A percentile compares a stretch with the other conserved stretches of the same genome.
These are phyloP conservation scores for Auxenochlorella pyrenoidosa DNA, from an alignment of 139 green algal genomes.

Conservation along the genomic window DNA sequence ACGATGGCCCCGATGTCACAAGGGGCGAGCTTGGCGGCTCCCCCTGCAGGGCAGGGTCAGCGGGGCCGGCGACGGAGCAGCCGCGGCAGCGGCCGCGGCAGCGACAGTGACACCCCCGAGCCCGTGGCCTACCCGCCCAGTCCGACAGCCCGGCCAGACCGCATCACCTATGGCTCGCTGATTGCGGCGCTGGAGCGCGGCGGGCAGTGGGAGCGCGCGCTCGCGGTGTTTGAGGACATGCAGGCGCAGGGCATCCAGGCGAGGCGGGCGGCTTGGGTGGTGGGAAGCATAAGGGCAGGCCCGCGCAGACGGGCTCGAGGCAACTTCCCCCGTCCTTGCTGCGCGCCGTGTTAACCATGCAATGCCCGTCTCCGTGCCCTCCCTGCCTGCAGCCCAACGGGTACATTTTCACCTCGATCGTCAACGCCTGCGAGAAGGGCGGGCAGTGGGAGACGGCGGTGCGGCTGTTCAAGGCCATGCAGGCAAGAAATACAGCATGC, in stretches of 20 bases:
- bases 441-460: conserved; percentile 54
- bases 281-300: background rate
- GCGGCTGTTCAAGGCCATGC: conserved; percentile 59
- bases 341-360: background rate
- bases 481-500: conserved; percentile 11
- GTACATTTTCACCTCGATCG: conserved; percentile 57
- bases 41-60: background rate
- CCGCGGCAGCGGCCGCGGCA: background rate
- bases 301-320: background rate
- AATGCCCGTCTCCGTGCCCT: background rate
- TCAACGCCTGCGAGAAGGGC: conserved; percentile 62
- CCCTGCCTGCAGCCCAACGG: conserved; percentile 39
- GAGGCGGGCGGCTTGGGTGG: background rate
- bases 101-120: background rate
- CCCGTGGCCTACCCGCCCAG: background rate
- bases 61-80: too few species aligned
- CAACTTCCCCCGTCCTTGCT: background rate
- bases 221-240: conserved; percentile 47
- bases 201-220: conserved; percentile 45
- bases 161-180: conserved; percentile 81
- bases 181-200: conserved; percentile 68
- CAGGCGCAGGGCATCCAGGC: conserved; percentile 25
- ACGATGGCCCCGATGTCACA: background rate
- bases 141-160: conserved; percentile 67
- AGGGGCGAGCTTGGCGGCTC: background rate